Base-by-base conservation (phyloP, 2,329 filamentous ascomycete genomes). In the Fusarium camptoceras region DNA sequence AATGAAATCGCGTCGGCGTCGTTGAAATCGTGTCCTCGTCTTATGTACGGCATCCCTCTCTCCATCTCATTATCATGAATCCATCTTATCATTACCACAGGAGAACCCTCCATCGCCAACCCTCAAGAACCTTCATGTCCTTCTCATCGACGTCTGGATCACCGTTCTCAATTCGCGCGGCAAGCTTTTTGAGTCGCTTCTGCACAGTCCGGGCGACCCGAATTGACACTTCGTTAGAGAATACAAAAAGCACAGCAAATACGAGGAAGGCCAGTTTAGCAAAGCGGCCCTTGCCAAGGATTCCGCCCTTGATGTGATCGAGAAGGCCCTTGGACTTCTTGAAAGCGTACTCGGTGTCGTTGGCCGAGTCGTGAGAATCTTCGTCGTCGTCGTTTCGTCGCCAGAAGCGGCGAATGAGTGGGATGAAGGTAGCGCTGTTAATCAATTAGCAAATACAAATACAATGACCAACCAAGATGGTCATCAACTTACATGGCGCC, bases 321-420 rank as follows among this genome's bases (percentile, higher is more conserved):
- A 88, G 77, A 7, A 89, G 81, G 4, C 81, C 79, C 75, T 83
- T 83, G 76, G 85, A 86, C 70, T 81, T 81, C 27, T 76, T 78
- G 74, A 88, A 89, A 30, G 87, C 87, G 72, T 88, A 86, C 78
- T 89, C 87, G 27, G 87, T 89, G 68, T 84, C 81, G 75, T 86
- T 88, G 65, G 82, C 74, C 1, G 81, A 76, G 10, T 63, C 53
- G 11, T 79, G 75, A 5, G 78, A 77, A 55, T 81, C 79, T 55
- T 81, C 79, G 16, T 81, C 79, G 16, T 81, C 76, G 14, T 76
- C 62, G 16, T 80, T 77, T 18, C 85, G 82, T 18, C 83, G 83
- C 76, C 87, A 88, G 69, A 88, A 80, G 43, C 78, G 77, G 43
- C 85, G 84, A 24, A 89, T 82, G 4, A 82, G 76, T 1, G 87